phyloP scores from a whole-genome alignment of 371 early-diverging fungal genomes.

The Thermomucor indicae-seudaticae region DNA sequence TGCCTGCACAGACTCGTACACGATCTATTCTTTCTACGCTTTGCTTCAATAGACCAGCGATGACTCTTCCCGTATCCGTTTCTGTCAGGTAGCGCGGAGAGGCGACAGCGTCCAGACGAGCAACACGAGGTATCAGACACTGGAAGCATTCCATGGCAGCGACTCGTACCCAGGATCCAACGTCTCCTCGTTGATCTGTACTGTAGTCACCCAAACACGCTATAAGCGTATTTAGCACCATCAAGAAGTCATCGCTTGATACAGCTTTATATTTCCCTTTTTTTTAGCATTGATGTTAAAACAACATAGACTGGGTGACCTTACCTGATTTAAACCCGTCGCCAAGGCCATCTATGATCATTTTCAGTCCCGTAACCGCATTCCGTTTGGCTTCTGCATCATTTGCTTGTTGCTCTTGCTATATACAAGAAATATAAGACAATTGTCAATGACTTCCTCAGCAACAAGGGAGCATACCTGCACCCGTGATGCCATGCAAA shows the following conservation, averaged over 20 bases:
- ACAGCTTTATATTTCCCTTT: slow-evolving; percentile 19
- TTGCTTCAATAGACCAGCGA: slow-evolving; percentile 62
- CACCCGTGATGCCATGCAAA: slow-evolving; percentile 23
- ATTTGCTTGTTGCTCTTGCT: slow-evolving; percentile 34
- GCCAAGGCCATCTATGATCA: slow-evolving; percentile 33
- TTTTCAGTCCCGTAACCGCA: slow-evolving; percentile 52
- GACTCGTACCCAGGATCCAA: slow-evolving; percentile 92
- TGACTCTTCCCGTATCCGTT: slow-evolving; percentile 16
- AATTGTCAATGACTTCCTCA: neutral
- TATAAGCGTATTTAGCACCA: slow-evolving; percentile 39
- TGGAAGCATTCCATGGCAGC: slow-evolving; percentile 62
- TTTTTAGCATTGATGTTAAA: too few species aligned
- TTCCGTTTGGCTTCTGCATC: slow-evolving; percentile 74
- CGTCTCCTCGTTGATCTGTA: slow-evolving; percentile 89
- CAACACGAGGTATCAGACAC: slow-evolving; percentile 39
- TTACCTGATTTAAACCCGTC: slow-evolving; percentile 41
- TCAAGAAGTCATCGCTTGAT: slow-evolving; percentile 32
- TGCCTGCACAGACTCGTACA: slow-evolving; percentile 65
- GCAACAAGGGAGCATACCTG: slow-evolving; percentile 18
- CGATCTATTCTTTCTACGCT: slow-evolving; percentile 82
- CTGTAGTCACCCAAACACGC: slow-evolving; percentile 80
- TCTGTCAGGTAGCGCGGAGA: slow-evolving; percentile 19
- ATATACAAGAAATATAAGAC: slow-evolving; percentile 5
- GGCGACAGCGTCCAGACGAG: slow-evolving; percentile 27
- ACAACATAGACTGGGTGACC: neutral